Evolutionary conservation across 2,329 filamentous ascomycete genomes (phyloP).

Genomic region (Fonsecaea monophora): DNA sequence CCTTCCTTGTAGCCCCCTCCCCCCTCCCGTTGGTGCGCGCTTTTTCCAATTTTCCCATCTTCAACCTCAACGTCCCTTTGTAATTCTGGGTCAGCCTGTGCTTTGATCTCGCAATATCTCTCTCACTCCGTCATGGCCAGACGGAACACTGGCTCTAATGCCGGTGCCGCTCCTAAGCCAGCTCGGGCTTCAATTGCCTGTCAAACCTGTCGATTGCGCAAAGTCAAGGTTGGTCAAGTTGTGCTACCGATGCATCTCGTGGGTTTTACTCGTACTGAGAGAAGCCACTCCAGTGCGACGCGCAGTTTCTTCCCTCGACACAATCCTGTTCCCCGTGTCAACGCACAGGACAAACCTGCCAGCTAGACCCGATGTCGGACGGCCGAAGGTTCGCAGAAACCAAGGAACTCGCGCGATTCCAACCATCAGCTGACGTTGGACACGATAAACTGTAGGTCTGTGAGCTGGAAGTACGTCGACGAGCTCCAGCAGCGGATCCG

Average conservation of each 20-base stretch:
- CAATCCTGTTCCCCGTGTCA: slow-evolving; percentile 12
- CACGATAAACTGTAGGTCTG: slow-evolving; percentile 6
- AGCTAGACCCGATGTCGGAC: slow-evolving; percentile 6
- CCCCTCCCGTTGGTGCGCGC: too few species aligned
- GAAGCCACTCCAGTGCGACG: slow-evolving; percentile 3
- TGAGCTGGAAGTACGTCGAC: slow-evolving; percentile 13
- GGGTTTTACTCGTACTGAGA: not conserved
- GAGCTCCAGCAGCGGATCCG: slow-evolving; percentile 11
- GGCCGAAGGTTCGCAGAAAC: slow-evolving; percentile 3
- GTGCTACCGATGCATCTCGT: not conserved
- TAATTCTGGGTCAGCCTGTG: too few species aligned
- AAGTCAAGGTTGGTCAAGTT: slow-evolving; percentile 7
- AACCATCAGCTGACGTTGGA: slow-evolving; percentile 2
- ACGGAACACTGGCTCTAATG: not conserved
- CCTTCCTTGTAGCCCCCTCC: too few species aligned
- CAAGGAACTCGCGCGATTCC: not conserved
- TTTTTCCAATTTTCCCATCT: too few species aligned
- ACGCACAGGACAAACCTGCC: slow-evolving; percentile 1
- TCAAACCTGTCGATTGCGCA: slow-evolving; percentile 14
- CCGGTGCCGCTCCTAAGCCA: not conserved
- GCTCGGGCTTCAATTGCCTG: slow-evolving; percentile 10
- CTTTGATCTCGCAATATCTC: too few species aligned
- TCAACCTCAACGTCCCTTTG: too few species aligned
- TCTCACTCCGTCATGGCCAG: not conserved
- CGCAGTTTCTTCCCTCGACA: slow-evolving; percentile 3